Base-by-base conservation (phyloP, 768 basidiomycete species). In the Agaricus subrufescens region DNA sequence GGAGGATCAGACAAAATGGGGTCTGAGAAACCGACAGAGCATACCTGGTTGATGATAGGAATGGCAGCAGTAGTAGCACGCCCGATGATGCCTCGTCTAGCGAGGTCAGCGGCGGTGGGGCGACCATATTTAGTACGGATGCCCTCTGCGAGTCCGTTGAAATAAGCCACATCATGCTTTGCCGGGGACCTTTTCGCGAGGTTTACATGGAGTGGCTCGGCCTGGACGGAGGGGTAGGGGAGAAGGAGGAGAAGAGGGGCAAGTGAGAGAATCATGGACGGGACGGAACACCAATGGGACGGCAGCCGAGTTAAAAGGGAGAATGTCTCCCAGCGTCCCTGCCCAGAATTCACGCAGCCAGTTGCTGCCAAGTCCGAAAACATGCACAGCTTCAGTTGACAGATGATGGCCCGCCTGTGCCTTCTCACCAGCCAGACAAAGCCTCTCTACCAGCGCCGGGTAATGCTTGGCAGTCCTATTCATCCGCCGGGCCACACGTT, bases 41-140 rank as follows among this genome's bases (percentile, higher is more conserved):
- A 14, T 46, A 83, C 83, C 74, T 85, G 80, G 68, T 87, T 79
- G 7, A 71, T 76, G 45, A 82, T 67, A 1, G 69, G 51, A 10
- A 84, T 61, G 12, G 66, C 62, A 1, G 72, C 69, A 2, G 70
- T 67, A 44, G 64, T 62, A 4, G 72, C 75, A 29, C 81, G 69
- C 59, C 74, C 72, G 23, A 45, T 56, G 42, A 50, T 59, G 62
- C 62, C 59, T 15, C 60, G 49, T 12, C 60, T 45, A 9, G 61
- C 34, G 12, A 55, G 29, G 8, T 56, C 29, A 30, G 54, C 52
- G 54, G 58, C 30, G 11, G 57, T 19, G 14, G 60, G 26, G 55
- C 63, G 73, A 3, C 73, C 73, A 58, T 85, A 86, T 68, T 82
- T 85, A 37, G 25, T 19, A 46, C 79, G 68, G n/a, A 85, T 57